Conservation (phyloP, 192 early-diverging fungal genomes). For the Coemansia sp. region DNA sequence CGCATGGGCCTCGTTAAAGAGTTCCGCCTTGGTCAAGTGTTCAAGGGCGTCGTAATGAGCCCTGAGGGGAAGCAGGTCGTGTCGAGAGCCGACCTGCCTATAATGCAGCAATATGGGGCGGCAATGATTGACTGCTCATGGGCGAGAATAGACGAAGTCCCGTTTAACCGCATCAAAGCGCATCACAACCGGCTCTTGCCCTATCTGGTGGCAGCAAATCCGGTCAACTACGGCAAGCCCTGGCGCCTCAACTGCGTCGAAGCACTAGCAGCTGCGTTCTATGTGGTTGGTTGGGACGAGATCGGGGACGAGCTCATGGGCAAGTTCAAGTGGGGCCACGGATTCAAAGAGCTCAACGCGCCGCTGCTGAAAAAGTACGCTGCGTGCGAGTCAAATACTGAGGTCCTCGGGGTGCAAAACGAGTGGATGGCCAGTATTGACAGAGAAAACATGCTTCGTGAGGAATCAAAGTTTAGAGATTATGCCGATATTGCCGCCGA, state of each 20-base stretch:
- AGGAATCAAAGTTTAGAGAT: constrained; percentile 26
- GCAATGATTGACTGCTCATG: constrained; percentile 98
- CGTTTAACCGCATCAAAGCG: constrained; percentile 82
- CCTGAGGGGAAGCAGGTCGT: constrained; percentile 86
- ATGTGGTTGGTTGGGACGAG: constrained; percentile 76
- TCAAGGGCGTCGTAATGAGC: constrained; percentile 86
- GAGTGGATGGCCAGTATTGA: constrained; percentile 78
- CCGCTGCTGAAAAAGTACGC: constrained; percentile 74
- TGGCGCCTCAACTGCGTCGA: constrained; percentile 97
- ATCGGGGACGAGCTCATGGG: constrained; percentile 72
- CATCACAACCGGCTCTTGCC: constrained; percentile 89
- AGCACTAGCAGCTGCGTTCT: constrained; percentile 91
- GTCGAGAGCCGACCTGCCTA: constrained; percentile 76
- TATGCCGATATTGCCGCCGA: constrained; percentile 17
- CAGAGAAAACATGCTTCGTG: constrained; percentile 56
- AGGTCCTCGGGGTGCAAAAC: constrained; percentile 73
- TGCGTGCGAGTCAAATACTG: constrained; percentile 67
- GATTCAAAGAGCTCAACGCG: constrained; percentile 86
- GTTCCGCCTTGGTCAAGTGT: constrained; percentile 78
- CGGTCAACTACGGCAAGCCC: constrained; percentile 96
- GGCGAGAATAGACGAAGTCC: constrained; percentile 92
- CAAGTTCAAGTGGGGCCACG: constrained; percentile 96
- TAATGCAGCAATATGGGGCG: constrained; percentile 73
- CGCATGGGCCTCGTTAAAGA: constrained; percentile 76
- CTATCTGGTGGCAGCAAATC: constrained; percentile 93